Base-by-base conservation (phyloP, 805 yeast genomes). In the Lipomyces lipofer region DNA sequence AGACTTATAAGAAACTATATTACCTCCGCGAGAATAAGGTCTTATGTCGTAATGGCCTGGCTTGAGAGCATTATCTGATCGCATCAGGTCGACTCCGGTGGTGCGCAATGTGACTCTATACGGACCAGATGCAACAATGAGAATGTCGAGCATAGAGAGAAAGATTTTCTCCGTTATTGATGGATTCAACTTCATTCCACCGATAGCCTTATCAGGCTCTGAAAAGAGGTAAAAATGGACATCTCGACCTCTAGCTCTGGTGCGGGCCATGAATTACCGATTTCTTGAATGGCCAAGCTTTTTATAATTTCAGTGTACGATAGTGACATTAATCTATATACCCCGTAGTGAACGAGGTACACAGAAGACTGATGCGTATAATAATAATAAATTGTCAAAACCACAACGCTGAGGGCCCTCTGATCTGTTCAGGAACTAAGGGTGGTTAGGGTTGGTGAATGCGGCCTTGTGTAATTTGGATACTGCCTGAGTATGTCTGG, bases 101-200 rank as follows among this genome's bases (percentile, higher is more conserved):
- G 10, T 10, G 36, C 36, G 36, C 36, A 8, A 32, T 32, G 36
- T 32, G 36, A 32, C 36, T 32, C 36, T 32, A 32, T 32, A 32
- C 36, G 36, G 36, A 32, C 36, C 36, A 32, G 36, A 32, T 32
- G 36, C 36, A 32, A 32, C 36, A 32, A 32, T 32, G 36, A 32
- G 36, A 10, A 32, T 32, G 36, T 32, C 36, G 36, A 32, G 36
- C 36, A 32, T 32, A 32, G 36, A 32, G 36, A 32, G 36, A 32
- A 32, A 32, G 36, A 6, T 10, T 32, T 32, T 32, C 36, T 32
- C 36, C 36, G 36, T 32, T 32, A 32, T 32, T 10, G 4, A 32
- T 10, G 36, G 36, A 32, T 32, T 32, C 36, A 32, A 32, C 36
- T 32, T 4, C 36, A 32, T 32, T 32, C 36, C 36, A 32, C 36